Evolutionary conservation across 2,329 filamentous ascomycete species (phyloP).

Genomic region (Neocatenulostroma microsporum): DNA sequence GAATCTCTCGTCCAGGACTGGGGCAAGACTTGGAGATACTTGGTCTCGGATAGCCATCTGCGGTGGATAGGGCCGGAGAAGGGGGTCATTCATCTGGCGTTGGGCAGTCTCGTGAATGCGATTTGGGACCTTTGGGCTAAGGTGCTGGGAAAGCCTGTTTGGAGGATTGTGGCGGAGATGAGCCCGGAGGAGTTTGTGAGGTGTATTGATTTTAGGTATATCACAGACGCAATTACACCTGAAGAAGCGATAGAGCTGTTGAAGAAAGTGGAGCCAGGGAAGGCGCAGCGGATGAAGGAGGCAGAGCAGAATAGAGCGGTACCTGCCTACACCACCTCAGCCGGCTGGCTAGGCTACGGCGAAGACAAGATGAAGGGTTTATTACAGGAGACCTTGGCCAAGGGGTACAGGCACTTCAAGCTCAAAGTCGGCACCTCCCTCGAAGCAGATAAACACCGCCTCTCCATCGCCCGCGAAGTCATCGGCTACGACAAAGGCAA

Average conservation of each 20-base stretch:
- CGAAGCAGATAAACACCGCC: conserved; percentile 60
- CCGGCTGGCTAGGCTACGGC: conserved; percentile 80
- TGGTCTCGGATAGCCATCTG: conserved; percentile 84
- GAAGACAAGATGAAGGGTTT: conserved; percentile 77
- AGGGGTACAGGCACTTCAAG: conserved; percentile 82
- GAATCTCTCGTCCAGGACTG: conserved; percentile 70
- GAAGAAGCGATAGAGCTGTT: conserved; percentile 71
- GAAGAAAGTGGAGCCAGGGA: conserved; percentile 55
- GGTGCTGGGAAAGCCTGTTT: conserved; percentile 74
- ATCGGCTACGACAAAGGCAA: conserved; percentile 78
- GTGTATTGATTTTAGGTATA: conserved; percentile 90
- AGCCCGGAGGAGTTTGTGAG: conserved; percentile 74
- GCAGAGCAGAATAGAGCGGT: conserved; percentile 67
- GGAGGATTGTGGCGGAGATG: conserved; percentile 85
- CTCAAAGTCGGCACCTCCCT: conserved; percentile 74
- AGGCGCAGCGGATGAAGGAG: conserved; percentile 62
- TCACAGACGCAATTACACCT: conserved; percentile 80
- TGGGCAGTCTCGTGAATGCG: conserved; percentile 77
- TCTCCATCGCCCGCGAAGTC: conserved; percentile 67
- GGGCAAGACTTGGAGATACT: conserved; percentile 82
- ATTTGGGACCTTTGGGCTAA: conserved; percentile 94
- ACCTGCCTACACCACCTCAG: conserved; percentile 81
- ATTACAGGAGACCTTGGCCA: conserved; percentile 64
- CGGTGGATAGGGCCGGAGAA: conserved; percentile 94
- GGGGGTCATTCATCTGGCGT: conserved; percentile 84